A percentile compares a stretch with the other conserved stretches of the same genome.
Conservation (phyloP, 2,329 filamentous ascomycete species). For the Ophiobolus disseminans region DNA sequence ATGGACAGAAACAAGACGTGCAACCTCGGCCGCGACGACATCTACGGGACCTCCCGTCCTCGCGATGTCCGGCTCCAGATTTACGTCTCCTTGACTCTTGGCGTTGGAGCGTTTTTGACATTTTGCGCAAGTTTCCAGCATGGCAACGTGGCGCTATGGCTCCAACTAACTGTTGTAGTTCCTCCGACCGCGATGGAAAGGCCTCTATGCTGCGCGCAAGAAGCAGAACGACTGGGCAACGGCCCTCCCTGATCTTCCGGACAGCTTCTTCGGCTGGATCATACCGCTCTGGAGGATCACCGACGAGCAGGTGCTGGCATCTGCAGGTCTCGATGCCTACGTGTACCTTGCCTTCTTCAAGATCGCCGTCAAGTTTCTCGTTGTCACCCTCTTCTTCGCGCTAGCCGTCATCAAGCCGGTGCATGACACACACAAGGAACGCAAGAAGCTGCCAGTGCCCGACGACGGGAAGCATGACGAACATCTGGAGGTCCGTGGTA, state of each 20-base stretch:
- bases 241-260: slow-evolving; percentile 77
- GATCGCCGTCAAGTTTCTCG: slow-evolving; percentile 86
- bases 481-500: slow-evolving; percentile 29
- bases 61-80: slow-evolving; percentile 67
- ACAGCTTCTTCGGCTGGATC: slow-evolving; percentile 93
- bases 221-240: slow-evolving; percentile 71
- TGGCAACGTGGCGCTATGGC: neutral
- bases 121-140: slow-evolving; percentile 70
- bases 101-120: slow-evolving; percentile 72
- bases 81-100: slow-evolving; percentile 73
- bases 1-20: slow-evolving; percentile 26
- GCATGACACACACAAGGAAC: slow-evolving; percentile 68
- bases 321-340: slow-evolving; percentile 92
- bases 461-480: slow-evolving; percentile 16
- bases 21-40: slow-evolving; percentile 26
- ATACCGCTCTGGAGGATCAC: slow-evolving; percentile 81
- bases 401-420: slow-evolving; percentile 83
- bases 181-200: slow-evolving; percentile 88
- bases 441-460: slow-evolving; percentile 36
- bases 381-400: slow-evolving; percentile 81
- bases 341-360: slow-evolving; percentile 97
- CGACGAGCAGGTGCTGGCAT: slow-evolving; percentile 87
- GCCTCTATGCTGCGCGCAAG: slow-evolving; percentile 88
- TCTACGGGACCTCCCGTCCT: slow-evolving; percentile 45
- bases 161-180: slow-evolving; percentile 61